Percentiles rank a stretch among this genome's conserved stretches.
Evolutionary conservation across 306 rosid species (phyloP).

Genomic region (Trifolium pratense): DNA sequence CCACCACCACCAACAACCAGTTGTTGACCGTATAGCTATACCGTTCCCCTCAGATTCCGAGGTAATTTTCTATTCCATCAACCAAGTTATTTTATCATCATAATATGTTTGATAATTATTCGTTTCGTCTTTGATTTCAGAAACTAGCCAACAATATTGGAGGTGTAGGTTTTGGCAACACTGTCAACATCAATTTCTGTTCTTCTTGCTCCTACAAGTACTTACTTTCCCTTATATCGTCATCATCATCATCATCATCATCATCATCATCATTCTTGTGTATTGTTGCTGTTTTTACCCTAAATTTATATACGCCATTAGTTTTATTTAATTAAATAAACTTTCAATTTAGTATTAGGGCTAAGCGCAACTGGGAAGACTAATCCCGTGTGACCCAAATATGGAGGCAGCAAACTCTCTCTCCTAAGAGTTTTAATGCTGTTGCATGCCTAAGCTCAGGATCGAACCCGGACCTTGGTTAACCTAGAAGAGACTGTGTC

Average conservation of each 20-base stretch:
- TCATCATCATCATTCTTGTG: neutral
- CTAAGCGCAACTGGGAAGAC: too few relatives aligned
- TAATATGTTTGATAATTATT: neutral
- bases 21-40: constrained; percentile 43
- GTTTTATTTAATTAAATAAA: too few relatives aligned
- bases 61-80: constrained; percentile 38
- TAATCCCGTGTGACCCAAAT: too few relatives aligned
- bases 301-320: neutral
- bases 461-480: too few relatives aligned
- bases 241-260: neutral
- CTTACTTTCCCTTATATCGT: neutral
- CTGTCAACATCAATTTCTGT: constrained; percentile 65
- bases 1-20: constrained; percentile 38
- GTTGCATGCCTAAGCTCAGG: too few relatives aligned
- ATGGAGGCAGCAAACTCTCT: too few relatives aligned
- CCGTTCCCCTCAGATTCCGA: constrained; percentile 36
- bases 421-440: too few relatives aligned
- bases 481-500: too few relatives aligned
- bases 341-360: too few relatives aligned
- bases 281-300: neutral
- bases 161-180: constrained; percentile 62
- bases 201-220: constrained; percentile 78
- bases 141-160: constrained; percentile 43
- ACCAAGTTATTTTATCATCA: neutral
- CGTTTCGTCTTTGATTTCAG: constrained; percentile 44